Conservation (phyloP, 225 moss, liverwort and hornwort genomes). For the Bryoerythrophyllum caledonicum region DNA sequence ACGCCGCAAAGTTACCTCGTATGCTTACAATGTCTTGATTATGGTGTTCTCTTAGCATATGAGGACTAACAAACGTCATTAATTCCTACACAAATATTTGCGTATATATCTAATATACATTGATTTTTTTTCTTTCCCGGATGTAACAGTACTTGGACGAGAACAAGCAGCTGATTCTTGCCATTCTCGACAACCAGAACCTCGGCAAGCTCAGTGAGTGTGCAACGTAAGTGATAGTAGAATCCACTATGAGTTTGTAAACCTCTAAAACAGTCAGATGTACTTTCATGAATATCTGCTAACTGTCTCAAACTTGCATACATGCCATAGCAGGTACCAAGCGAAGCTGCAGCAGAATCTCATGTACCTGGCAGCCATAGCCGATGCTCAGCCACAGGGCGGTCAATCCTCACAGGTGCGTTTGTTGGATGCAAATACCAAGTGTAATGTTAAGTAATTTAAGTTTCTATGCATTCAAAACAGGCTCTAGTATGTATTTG, state of each 20-base stretch:
- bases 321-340: constrained; percentile 54
- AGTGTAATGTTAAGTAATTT: no score
- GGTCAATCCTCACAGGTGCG: constrained; percentile 55
- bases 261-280: background rate
- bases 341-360: constrained; percentile 68
- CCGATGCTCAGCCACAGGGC: constrained; percentile 65
- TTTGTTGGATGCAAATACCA: background rate
- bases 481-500: no score
- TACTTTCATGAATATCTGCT: background rate
- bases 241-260: background rate
- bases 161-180: constrained; percentile 67
- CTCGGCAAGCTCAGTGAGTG: constrained; percentile 65
- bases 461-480: no score
- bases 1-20: no score
- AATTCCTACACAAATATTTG: no score
- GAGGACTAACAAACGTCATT: no score
- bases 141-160: constrained; percentile 56
- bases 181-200: constrained; percentile 63
- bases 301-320: constrained; percentile 1
- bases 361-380: constrained; percentile 65
- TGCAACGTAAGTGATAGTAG: constrained; percentile 48
- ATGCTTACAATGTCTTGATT: no score
- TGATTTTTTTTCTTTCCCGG: background rate
- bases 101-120: background rate
- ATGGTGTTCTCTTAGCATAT: no score